Evolutionary conservation across 129 eudicot species (phyloP), one percentile per base, ranked within the genome.

Genomic region (Solidago caesia): DNA sequence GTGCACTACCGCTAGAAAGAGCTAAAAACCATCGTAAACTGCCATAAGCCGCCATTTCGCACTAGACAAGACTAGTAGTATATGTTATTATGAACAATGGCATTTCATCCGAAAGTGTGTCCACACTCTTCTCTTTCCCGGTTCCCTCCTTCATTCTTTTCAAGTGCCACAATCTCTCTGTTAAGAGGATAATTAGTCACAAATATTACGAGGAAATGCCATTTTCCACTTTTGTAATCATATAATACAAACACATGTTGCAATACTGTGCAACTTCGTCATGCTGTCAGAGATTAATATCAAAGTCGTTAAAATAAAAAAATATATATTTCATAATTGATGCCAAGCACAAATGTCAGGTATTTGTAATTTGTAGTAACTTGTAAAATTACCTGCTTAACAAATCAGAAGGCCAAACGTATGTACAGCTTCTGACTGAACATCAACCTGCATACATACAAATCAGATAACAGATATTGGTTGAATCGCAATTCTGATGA

Each of bases 381-480:
- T 21, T 10, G 25, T 12, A 73, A 73, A 60, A 60, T 27, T 47
- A 60, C 69, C 57, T 45, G 53, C 59, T 46, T 70, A 53, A 71
- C 3, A 15, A 9, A 41, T 42, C 51, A 4, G n/a, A 74, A 61
- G 15, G 63, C 8, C 4, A 26, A 61, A 33, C 33, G 2, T 42
- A 7, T 7, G 13, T 74, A 48, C 48, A 48, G 56, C 67, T 60
- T 48, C 60, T 1, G 63, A 33, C 59, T 8, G 62, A 74, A 74
- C 3, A 63, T 62, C 71, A 48, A 63, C 39, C 43, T 63, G 52
- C 43, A 13, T 63, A 64, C 6, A 8, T 64, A 9, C 9, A 33
- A 27, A 15, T 49, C 6, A n/a, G 1, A 16, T 33, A 72, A 44
- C 52, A 44, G 7, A 72, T 42, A 44, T 16, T 41, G 7, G 12